Percentiles rank a stretch among this genome's conserved stretches.
Evolutionary conservation across 2,329 filamentous ascomycete genomes (phyloP).

Genomic region (Elsinoe fawcettii): DNA sequence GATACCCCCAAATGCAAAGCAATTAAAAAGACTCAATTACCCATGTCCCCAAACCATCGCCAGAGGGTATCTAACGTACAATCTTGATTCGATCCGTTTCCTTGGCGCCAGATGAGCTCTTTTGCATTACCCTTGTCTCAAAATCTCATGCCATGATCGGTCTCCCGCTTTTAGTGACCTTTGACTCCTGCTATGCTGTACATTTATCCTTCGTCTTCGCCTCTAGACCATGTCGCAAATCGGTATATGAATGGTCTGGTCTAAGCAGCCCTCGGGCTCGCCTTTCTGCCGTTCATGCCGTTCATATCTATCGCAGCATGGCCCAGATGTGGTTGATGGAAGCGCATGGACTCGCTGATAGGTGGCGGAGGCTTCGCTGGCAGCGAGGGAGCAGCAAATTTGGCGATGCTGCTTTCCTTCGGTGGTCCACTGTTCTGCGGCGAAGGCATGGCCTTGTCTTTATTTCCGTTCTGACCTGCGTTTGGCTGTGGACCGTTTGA

Average conservation of each 20-base stretch:
- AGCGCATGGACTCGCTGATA: constrained; percentile 24
- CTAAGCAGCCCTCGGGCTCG: background rate
- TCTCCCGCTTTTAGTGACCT: background rate
- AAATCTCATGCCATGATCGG: background rate
- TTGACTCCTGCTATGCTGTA: background rate
- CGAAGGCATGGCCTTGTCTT: constrained; percentile 6
- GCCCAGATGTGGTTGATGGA: background rate
- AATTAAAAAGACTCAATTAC: background rate
- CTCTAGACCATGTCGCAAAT: background rate
- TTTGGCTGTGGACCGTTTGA: constrained; percentile 27
- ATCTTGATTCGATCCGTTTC: background rate
- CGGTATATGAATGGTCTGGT: background rate
- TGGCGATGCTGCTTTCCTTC: constrained; percentile 44
- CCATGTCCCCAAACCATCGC: constrained; percentile 6
- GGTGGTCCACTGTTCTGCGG: constrained; percentile 17
- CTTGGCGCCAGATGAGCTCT: background rate
- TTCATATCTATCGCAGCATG: background rate
- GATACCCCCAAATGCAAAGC: background rate
- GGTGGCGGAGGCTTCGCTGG: constrained; percentile 49
- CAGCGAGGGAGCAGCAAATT: constrained; percentile 48
- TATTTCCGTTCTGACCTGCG: background rate
- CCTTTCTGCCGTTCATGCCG: background rate
- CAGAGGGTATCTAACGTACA: constrained; percentile 14
- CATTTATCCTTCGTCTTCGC: no score
- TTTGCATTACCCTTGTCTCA: background rate